phyloP scores from a whole-genome alignment of 2,329 filamentous ascomycete genomes.

The Penicillium sp. region DNA sequence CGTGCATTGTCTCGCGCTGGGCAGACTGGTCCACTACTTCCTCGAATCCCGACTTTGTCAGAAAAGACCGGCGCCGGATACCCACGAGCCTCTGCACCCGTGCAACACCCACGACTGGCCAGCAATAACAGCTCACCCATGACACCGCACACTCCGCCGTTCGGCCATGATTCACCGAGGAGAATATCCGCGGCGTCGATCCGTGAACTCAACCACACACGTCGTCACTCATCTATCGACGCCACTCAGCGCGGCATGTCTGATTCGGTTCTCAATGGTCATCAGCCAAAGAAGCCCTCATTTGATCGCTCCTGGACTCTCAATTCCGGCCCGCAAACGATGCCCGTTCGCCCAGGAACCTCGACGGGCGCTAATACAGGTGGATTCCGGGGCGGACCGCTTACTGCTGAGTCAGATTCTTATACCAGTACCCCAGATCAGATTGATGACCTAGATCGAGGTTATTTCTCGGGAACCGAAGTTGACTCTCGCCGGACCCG shows the following conservation, averaged over 20 bases:
- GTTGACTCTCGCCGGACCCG: conserved; percentile 68
- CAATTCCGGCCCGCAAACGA: conserved; percentile 38
- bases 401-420: conserved; percentile 34
- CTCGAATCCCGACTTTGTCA: conserved; percentile 45
- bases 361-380: conserved; percentile 28
- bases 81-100: conserved; percentile 27
- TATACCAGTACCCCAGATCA: conserved; percentile 29
- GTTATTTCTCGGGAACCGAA: conserved; percentile 91
- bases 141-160: conserved; percentile 45
- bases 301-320: conserved; percentile 61
- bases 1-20: conserved; percentile 44
- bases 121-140: conserved; percentile 45
- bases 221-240: conserved; percentile 85
- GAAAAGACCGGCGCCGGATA: conserved; percentile 33
- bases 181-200: conserved; percentile 78
- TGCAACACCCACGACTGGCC: conserved; percentile 33
- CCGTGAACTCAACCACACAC: conserved; percentile 76
- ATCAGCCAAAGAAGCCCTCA: conserved; percentile 57
- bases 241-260: conserved; percentile 50
- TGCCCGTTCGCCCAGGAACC: conserved; percentile 36
- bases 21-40: conserved; percentile 42
- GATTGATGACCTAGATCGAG: conserved; percentile 69
- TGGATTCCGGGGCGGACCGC: conserved; percentile 19
- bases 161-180: conserved; percentile 42
- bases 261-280: conserved; percentile 30